These are phyloP conservation scores for Rhodotorula sp. DNA, from an alignment of 1,284 basidiomycete genomes.

Conservation along the genomic window DNA sequence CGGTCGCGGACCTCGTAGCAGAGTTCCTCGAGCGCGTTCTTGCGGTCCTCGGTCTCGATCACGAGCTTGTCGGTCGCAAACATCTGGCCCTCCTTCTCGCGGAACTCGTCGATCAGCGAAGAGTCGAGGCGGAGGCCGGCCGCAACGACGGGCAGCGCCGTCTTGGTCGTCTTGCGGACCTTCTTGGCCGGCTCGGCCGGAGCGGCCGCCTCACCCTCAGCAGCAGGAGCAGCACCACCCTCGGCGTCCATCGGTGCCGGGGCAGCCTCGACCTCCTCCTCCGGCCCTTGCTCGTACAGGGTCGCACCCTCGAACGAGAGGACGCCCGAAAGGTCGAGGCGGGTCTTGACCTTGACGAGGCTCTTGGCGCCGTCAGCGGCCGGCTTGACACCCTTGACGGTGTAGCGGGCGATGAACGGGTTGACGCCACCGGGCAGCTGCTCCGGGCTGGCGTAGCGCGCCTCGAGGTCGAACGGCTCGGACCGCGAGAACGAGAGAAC, in stretches of 20 bases:
- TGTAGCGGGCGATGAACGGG: constrained; percentile 76
- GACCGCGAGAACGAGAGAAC: constrained; percentile 90
- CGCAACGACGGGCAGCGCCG: constrained; percentile 69
- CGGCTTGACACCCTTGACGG: constrained; percentile 70
- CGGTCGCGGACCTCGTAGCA: constrained; percentile 81
- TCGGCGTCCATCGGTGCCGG: constrained; percentile 67
- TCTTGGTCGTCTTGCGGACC: constrained; percentile 74
- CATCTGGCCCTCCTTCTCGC: constrained; percentile 82
- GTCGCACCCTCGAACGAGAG: constrained; percentile 81
- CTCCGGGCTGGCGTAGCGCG: constrained; percentile 68
- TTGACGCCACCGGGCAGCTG: constrained; percentile 71
- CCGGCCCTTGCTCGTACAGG: constrained; percentile 65
- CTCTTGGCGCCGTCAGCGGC: constrained; percentile 68
- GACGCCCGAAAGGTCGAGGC: constrained; percentile 79
- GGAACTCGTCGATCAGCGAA: constrained; percentile 62
- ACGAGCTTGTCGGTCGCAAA: constrained; percentile 87
- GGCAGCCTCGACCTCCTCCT: constrained; percentile 56
- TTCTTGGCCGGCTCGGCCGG: constrained; percentile 58
- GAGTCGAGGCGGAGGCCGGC: constrained; percentile 64
- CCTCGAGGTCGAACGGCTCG: constrained; percentile 79
- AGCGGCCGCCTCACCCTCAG: constrained; percentile 56
- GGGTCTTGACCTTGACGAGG: constrained; percentile 82
- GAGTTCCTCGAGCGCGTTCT: constrained; percentile 96
- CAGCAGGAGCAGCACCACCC: constrained; percentile 48
- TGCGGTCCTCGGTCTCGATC: constrained; percentile 91